Evolutionary conservation across 768 basidiomycete genomes (phyloP), one percentile per base, ranked within the genome.

Genomic region (Neoboletus brunneissimus): DNA sequence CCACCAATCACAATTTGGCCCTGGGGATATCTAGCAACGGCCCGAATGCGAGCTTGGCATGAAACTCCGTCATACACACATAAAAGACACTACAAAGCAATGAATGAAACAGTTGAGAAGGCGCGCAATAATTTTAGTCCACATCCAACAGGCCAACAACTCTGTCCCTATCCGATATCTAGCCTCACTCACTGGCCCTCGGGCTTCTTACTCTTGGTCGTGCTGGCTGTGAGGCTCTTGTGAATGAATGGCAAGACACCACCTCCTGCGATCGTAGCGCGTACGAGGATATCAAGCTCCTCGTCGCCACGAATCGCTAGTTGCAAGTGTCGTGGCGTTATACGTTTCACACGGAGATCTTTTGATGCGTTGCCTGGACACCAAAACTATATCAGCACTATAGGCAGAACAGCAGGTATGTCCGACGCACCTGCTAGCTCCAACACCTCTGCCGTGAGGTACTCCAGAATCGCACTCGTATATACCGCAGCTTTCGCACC

Each of bases 401-500:
- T 7, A 44, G 6, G 56, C 4, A 31, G 15, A 12, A 40, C 22
- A 23, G 11, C 8, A 12, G 34, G 13, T 5, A 10, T 35, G 20
- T 44, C 41, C 22, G 27, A 58, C 88, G 58, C 62, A 94, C 94
- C 95, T 54, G 95, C 95, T 48, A 98, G 84, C 71, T 98, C 95
- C 51, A 98, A 77, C 10, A 98, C 95, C 70, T 98, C 95, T 11
- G 95, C 95, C 0, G 94, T 96, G 50, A 98, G 80, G 69, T 98
- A 98, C 73, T 98, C 95, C 54, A 97, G 80, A 63, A 97, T 94
- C 32, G 95, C 94, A 37, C 91, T 87, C n/a, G 92, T 93, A 73
- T 96, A 96, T 16, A 98, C 95, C 10, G 95, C 94, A 27, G 94
- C 94, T 72, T 97, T 97, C n/a, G 94, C 95, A 29, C 94, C 95